These are phyloP conservation scores for Ogataea ramenticola DNA, from an alignment of 805 yeast species.

Conservation along the genomic window DNA sequence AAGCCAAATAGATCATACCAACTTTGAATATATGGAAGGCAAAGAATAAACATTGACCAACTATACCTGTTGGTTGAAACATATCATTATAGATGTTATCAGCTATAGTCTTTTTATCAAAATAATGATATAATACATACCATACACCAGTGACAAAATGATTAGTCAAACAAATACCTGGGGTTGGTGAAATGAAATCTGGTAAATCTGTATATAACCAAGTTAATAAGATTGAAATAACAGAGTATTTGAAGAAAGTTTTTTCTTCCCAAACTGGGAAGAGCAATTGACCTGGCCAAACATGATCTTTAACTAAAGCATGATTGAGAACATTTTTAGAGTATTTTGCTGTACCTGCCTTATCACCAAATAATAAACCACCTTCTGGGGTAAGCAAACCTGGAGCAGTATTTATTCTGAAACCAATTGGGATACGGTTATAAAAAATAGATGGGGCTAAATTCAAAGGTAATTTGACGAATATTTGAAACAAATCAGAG, in stretches of 20 bases:
- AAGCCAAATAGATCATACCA: slow-evolving; percentile 42
- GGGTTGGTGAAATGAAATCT: slow-evolving; percentile 82
- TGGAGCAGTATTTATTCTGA: slow-evolving; percentile 54
- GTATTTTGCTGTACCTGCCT: slow-evolving; percentile 44
- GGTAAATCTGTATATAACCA: slow-evolving; percentile 97
- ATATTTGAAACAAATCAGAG: slow-evolving; percentile 51
- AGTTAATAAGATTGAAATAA: slow-evolving; percentile 33
- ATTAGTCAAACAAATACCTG: slow-evolving; percentile 76
- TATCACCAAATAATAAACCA: slow-evolving; percentile 58
- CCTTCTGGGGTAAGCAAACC: slow-evolving; percentile 85
- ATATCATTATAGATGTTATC: slow-evolving; percentile 42
- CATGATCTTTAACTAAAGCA: slow-evolving; percentile 43
- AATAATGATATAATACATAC: slow-evolving; percentile 19
- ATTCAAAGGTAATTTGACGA: slow-evolving; percentile 60
- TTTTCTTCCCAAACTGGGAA: slow-evolving; percentile 62
- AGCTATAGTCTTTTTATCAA: slow-evolving; percentile 38
- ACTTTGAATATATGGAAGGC: slow-evolving; percentile 63
- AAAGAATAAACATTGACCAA: slow-evolving; percentile 64
- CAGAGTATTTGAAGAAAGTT: slow-evolving; percentile 31
- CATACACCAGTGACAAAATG: slow-evolving; percentile 32
- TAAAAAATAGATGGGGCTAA: slow-evolving; percentile 78
- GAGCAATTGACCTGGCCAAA: slow-evolving; percentile 89
- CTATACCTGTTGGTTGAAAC: slow-evolving; percentile 28
- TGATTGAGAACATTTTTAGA: slow-evolving; percentile 41
- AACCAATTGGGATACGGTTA: slow-evolving; percentile 55